Conservation (phyloP, 2,329 filamentous ascomycete genomes). For the Orbilia brochopaga region DNA sequence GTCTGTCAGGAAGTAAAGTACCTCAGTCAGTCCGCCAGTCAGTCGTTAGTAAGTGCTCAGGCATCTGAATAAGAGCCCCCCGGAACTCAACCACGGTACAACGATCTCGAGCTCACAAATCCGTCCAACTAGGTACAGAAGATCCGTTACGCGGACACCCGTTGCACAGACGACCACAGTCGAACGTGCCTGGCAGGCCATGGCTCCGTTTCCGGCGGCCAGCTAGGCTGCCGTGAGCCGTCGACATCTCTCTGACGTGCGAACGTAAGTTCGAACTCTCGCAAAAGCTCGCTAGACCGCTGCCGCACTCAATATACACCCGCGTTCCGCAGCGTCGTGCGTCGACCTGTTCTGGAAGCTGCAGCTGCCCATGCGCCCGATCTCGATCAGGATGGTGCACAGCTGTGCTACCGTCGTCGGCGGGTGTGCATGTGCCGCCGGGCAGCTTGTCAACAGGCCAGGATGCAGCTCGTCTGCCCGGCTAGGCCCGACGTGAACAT, state of each 20-base stretch:
- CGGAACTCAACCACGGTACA: neutral
- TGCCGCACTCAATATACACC: neutral
- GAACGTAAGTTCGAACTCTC: conserved; percentile 20
- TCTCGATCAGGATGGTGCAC: conserved; percentile 2
- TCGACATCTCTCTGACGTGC: conserved; percentile 6
- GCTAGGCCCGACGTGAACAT: too few relatives aligned
- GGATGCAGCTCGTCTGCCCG: too few relatives aligned
- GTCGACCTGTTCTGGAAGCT: conserved; percentile 1
- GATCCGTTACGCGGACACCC: neutral
- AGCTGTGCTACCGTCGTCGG: neutral
- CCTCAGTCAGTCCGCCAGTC: too few relatives aligned
- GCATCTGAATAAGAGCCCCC: too few relatives aligned
- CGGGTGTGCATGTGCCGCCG: neutral
- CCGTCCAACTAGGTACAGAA: neutral
- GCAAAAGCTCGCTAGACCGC: conserved; percentile 17
- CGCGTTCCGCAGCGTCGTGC: neutral
- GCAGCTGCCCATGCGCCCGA: neutral
- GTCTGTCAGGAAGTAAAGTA: too few relatives aligned
- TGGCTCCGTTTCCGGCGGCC: neutral
- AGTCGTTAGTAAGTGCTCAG: too few relatives aligned
- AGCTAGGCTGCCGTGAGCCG: conserved; percentile 17
- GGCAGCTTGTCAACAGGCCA: neutral
- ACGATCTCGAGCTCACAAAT: neutral
- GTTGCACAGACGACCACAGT: neutral
- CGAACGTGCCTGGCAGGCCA: conserved; percentile 2